phyloP scores from a whole-genome alignment of 768 basidiomycete species.

The Rhodotorula babjevae region DNA sequence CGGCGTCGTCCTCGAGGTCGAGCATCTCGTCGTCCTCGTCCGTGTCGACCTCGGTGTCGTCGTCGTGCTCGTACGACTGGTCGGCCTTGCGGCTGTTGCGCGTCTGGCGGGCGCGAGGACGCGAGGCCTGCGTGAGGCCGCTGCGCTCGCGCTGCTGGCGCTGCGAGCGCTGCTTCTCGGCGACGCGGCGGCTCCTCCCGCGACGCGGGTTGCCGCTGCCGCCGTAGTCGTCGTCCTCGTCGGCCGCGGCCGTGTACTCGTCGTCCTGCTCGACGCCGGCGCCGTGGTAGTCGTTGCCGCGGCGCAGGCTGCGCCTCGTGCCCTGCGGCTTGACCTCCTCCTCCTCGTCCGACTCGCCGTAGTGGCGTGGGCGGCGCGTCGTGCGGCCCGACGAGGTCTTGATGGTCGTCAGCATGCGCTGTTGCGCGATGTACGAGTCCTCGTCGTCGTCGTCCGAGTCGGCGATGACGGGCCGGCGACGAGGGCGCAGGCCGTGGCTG shows the following conservation, averaged over 20 bases:
- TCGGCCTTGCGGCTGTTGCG: slow-evolving; percentile 19
- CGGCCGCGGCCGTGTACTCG: background rate
- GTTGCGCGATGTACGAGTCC: background rate
- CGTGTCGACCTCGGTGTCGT: slow-evolving; percentile 1
- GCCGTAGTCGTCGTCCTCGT: slow-evolving; percentile 10
- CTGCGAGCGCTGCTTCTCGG: background rate
- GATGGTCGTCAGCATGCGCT: slow-evolving; percentile 4
- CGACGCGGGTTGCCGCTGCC: background rate
- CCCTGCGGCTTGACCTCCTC: slow-evolving; percentile 1
- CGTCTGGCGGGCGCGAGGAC: background rate
- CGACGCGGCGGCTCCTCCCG: background rate
- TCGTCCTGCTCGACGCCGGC: slow-evolving; percentile 22
- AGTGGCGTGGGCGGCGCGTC: slow-evolving; percentile 14
- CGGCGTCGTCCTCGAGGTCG: slow-evolving; percentile 18
- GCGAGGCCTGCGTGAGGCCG: background rate
- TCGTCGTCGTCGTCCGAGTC: background rate
- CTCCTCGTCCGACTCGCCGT: slow-evolving; percentile 21
- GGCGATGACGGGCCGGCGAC: background rate
- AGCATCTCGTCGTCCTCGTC: slow-evolving; percentile 29
- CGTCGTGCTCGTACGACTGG: slow-evolving; percentile 17
- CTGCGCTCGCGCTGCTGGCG: background rate
- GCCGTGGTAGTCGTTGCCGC: slow-evolving; percentile 14
- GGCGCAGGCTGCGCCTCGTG: background rate
- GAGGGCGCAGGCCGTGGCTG: background rate
- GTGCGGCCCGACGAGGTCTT: slow-evolving; percentile 19